phyloP scores from a whole-genome alignment of 2,329 filamentous ascomycete species.

The Neopestalotiopsis clavispora region DNA sequence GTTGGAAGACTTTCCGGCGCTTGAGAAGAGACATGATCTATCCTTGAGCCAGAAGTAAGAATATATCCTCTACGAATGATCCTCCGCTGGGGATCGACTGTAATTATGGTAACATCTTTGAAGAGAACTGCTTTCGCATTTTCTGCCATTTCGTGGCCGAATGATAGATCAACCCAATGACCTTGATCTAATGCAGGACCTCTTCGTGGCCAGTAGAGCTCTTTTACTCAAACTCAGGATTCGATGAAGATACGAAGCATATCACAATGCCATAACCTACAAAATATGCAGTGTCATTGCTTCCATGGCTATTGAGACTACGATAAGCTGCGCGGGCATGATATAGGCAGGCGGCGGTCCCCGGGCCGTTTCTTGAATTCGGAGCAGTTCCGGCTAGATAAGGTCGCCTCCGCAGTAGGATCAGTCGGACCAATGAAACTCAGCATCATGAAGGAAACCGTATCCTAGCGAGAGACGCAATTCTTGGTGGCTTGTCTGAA shows the following conservation, averaged over 20 bases:
- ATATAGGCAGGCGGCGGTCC: not conserved
- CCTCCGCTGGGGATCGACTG: constrained; percentile 48
- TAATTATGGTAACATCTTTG: constrained; percentile 55
- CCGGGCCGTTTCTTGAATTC: not conserved
- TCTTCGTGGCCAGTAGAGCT: too few species aligned
- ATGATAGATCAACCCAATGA: not conserved
- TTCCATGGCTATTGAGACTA: too few species aligned
- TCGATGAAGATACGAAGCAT: not conserved
- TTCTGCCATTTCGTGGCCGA: not conserved
- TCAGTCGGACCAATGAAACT: not conserved
- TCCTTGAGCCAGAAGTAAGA: constrained; percentile 42
- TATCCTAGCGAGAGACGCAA: not conserved
- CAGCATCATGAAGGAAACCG: not conserved
- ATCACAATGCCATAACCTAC: not conserved
- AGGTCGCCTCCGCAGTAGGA: not conserved
- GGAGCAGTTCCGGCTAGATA: constrained; percentile 14
- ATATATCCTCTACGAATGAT: constrained; percentile 53
- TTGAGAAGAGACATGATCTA: constrained; percentile 48
- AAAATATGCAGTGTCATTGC: too few species aligned
- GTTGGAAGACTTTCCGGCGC: constrained; percentile 30
- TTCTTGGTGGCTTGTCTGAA: not conserved
- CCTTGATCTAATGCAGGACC: too few species aligned
- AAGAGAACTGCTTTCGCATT: constrained; percentile 37
- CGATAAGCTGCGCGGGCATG: not conserved
- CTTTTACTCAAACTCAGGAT: too few species aligned